These are phyloP conservation scores for Glutinoglossum americanum DNA, from an alignment of 495 filamentous ascomycete species.

Conservation along the genomic window DNA sequence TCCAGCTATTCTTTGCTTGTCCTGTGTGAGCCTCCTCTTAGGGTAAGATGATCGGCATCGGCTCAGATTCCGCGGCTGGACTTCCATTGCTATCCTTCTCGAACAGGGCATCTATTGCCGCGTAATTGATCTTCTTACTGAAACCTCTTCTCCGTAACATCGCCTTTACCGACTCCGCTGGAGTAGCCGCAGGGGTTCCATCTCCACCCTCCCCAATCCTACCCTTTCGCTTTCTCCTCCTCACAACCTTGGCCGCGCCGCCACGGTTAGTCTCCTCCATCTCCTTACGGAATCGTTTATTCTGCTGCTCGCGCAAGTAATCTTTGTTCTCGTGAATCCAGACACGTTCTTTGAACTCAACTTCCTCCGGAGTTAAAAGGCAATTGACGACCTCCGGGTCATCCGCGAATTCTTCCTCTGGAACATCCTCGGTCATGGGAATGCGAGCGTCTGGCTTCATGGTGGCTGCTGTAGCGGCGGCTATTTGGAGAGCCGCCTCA, in stretches of 20 bases:
- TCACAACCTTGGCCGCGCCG: slow-evolving; percentile 26
- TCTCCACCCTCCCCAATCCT: slow-evolving; percentile 31
- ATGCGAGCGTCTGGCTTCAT: slow-evolving; percentile 5
- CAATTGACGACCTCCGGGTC: slow-evolving; percentile 69
- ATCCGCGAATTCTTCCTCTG: slow-evolving; percentile 59
- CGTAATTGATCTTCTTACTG: slow-evolving; percentile 72
- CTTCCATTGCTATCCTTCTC: slow-evolving; percentile 9
- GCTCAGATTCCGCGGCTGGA: not conserved
- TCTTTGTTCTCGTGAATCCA: slow-evolving; percentile 91
- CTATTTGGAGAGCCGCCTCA: not conserved
- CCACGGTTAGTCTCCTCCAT: slow-evolving; percentile 26
- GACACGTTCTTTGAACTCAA: slow-evolving; percentile 59
- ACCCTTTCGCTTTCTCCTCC: slow-evolving; percentile 26
- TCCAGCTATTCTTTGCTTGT: not conserved
- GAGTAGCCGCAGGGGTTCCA: slow-evolving; percentile 29
- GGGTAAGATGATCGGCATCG: not conserved
- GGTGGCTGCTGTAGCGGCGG: not conserved
- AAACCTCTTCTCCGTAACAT: slow-evolving; percentile 52
- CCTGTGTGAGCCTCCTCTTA: not conserved
- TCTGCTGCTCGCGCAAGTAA: slow-evolving; percentile 64
- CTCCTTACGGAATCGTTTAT: slow-evolving; percentile 45
- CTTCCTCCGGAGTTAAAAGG: slow-evolving; percentile 45
- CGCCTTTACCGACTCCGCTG: slow-evolving; percentile 51
- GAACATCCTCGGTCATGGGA: slow-evolving; percentile 34
- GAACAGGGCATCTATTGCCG: slow-evolving; percentile 36